phyloP scores from a whole-genome alignment of 192 early-diverging fungal genomes.

The Coemansia sp. region DNA sequence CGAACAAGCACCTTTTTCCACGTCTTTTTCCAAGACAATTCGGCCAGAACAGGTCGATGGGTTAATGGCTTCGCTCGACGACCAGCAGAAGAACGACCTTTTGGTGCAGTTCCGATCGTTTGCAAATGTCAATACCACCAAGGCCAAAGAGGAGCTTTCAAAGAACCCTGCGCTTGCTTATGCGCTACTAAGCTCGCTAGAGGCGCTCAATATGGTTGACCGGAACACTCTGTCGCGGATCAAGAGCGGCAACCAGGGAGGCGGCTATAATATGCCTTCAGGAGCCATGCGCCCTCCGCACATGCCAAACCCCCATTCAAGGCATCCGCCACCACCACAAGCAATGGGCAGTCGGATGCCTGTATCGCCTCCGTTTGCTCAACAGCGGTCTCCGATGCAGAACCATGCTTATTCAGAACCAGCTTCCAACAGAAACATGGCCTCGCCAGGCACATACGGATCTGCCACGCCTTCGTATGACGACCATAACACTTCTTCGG shows the following conservation, averaged over 20 bases:
- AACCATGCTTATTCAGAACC: background rate
- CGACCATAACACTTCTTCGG: slow-evolving; percentile 2
- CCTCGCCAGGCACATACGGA: background rate
- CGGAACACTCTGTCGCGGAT: slow-evolving; percentile 10
- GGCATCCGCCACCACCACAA: background rate
- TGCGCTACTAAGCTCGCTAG: slow-evolving; percentile 21
- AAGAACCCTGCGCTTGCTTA: slow-evolving; percentile 39
- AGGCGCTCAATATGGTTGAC: slow-evolving; percentile 18
- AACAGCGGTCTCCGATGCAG: background rate
- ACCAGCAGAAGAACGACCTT: slow-evolving; percentile 14
- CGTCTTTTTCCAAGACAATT: slow-evolving; percentile 4
- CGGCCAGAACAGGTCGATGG: slow-evolving; percentile 9
- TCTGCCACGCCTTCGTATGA: background rate
- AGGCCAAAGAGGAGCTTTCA: slow-evolving; percentile 31
- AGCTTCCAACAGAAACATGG: background rate
- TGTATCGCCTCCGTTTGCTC: background rate
- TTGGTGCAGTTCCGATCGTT: slow-evolving; percentile 38
- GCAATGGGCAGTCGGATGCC: background rate
- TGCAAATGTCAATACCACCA: slow-evolving; percentile 21
- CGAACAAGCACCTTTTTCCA: background rate
- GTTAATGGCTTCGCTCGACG: slow-evolving; percentile 14
- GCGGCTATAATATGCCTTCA: background rate
- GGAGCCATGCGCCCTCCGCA: background rate
- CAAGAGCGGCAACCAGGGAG: background rate
- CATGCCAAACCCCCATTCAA: slow-evolving; percentile 1